Base-by-base conservation (phyloP, 495 filamentous ascomycete species). In the Penicillium alfredii region DNA sequence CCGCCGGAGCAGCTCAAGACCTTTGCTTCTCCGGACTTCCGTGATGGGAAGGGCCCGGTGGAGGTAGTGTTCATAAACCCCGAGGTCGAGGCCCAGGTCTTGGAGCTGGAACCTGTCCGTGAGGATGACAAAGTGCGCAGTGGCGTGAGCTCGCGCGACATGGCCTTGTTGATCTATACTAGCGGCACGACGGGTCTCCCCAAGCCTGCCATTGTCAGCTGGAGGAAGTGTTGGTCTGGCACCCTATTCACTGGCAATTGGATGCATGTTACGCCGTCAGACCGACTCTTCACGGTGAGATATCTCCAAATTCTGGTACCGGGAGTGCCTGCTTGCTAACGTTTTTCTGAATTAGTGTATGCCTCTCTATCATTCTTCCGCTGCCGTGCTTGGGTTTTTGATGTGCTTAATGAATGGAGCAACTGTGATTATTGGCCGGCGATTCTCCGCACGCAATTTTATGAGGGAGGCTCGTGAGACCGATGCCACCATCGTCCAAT, bases 351-450 rank as follows among this genome's bases (percentile, higher is more conserved):
- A 29, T 4, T 38, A 85, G 78, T 86, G 80, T 40, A 96, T 97
- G 88, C 92, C 92, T 0, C 74, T 98, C 10, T 98, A 98, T 52
- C 92, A 98, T 61, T 78, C 83, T 28, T 86, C 90, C 1, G 92
- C 86, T 12, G 60, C 77, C 14, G 35, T 94, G 8, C 70, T 96
- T 10, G 88, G 79, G 2, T 70, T 93, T 34, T 44, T 68, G 12
- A 62, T 77, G 16, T 68, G 68, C 5, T 53, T 97, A 30, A 54
- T 63, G n/a, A 55, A 47, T 1, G 81, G 83, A 27, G 68, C 63
- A 13, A 83, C 89, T 3, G 58, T 93, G 18, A 69, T 81, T 39
- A 51, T 97, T 7, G 82, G 84, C 22, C 84, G 78, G 46, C 81
- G 81, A 45, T 98, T 98, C 66, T 86, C 82, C 8, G 86, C 80